phyloP scores from a whole-genome alignment of 495 filamentous ascomycete genomes.

The Letharia lupina region DNA sequence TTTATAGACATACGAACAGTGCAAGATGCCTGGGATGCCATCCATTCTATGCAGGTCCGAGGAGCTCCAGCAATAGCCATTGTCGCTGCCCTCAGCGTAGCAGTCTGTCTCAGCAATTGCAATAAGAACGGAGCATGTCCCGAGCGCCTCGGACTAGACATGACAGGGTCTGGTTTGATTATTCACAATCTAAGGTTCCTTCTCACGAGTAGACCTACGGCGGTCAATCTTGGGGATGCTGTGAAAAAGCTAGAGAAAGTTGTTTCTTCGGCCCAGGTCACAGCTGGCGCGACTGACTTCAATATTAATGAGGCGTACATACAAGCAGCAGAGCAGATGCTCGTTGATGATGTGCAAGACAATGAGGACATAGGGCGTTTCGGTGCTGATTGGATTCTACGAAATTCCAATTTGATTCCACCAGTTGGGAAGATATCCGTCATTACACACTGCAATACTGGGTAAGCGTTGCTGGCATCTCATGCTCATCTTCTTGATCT shows the following conservation, averaged over 20 bases:
- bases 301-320: slow-evolving; percentile 59
- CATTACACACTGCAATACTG: slow-evolving; percentile 95
- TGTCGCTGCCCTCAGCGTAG: slow-evolving; percentile 80
- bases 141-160: slow-evolving; percentile 25
- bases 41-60: slow-evolving; percentile 87
- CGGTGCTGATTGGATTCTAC: slow-evolving; percentile 74
- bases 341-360: slow-evolving; percentile 76
- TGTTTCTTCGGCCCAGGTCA: slow-evolving; percentile 36
- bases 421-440: slow-evolving; percentile 51
- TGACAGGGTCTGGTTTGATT: slow-evolving; percentile 52
- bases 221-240: slow-evolving; percentile 89
- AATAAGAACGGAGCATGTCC: slow-evolving; percentile 15
- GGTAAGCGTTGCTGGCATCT: slow-evolving; percentile 41
- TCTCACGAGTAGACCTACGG: slow-evolving; percentile 78
- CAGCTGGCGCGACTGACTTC: slow-evolving; percentile 33
- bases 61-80: slow-evolving; percentile 96
- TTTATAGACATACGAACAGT: slow-evolving; percentile 66
- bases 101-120: slow-evolving; percentile 54
- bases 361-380: slow-evolving; percentile 76
- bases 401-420: slow-evolving; percentile 32
- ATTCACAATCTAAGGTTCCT: slow-evolving; percentile 70
- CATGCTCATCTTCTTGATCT: slow-evolving; percentile 10
- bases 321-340: slow-evolving; percentile 70
- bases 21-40: slow-evolving; percentile 84
- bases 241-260: slow-evolving; percentile 64